Base-by-base conservation (phyloP, 176 grass and related monocot genomes). In the Pharus latifolius region DNA sequence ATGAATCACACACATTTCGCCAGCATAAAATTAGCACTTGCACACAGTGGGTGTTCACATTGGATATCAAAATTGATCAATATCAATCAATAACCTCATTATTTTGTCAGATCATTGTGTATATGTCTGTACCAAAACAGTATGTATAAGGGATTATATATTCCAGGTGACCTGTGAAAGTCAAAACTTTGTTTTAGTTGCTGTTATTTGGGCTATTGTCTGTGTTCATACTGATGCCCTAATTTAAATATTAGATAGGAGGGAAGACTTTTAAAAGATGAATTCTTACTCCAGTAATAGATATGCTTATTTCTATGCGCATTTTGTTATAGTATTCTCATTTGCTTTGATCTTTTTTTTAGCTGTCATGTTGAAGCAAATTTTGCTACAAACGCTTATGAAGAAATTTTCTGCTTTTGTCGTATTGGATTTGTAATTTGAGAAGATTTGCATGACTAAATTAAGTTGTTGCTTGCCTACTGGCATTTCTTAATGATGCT, bases 71-170 rank as follows among this genome's bases (percentile, higher is more conserved):
- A 33, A 45, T 52, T 4, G 34, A 49, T 60, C 50, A 60, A 51
- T n/a, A 70, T 44, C 40, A 38, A 65, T 8, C 24, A 25, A 42
- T 63, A 63, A 30, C 71, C 49, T 29, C 54, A 30, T 33, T 78
- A 56, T 75, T 24, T 79, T 65, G 40, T 70, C 20, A 1, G 38
- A 64, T 51, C 68, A 31, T 57, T 75, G 63, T 88, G 80, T 76
- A 88, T 40, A 83, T 88, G 80, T 67, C 9, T 49, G 57, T 18
- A 14, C 14, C 40, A 68, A 30, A 28, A 41, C 0, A 17, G 52
- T 54, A 45, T 65, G 56, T 37, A 76, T 29, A 37, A 64, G 38
- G 49, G 32, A 57, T n/a, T n/a, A n/a, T n/a, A n/a, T n/a, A n/a
- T n/a, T 49, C 67, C 63, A 34, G 64, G 30, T 70, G 43, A 67